phyloP scores from a whole-genome alignment of 805 yeast species.

The Kazachstania psychrophila region DNA sequence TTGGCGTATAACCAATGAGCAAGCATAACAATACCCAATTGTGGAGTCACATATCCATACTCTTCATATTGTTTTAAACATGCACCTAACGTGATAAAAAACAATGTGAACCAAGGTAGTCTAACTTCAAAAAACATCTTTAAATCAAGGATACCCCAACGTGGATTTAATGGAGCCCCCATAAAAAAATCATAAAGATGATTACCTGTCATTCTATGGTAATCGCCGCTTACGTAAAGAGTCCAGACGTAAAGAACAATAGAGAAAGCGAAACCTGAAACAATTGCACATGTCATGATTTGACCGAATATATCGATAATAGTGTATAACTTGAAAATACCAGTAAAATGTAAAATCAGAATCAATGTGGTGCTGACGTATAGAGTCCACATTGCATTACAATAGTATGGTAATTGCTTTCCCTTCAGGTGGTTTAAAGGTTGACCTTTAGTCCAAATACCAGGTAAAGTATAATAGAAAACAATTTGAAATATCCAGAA shows the following conservation, averaged over 20 bases:
- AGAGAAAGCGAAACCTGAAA: conserved; percentile 64
- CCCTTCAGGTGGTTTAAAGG: conserved; percentile 75
- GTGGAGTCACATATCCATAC: conserved; percentile 73
- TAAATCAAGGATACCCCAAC: conserved; percentile 84
- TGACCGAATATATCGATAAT: conserved; percentile 79
- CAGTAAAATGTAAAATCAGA: conserved; percentile 59
- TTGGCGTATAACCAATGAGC: conserved; percentile 95
- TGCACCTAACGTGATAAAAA: conserved; percentile 66
- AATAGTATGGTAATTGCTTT: conserved; percentile 79
- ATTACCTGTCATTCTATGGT: conserved; percentile 87
- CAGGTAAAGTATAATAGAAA: conserved; percentile 81
- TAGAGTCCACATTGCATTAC: conserved; percentile 84
- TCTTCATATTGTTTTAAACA: conserved; percentile 70
- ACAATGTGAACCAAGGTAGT: conserved; percentile 89
- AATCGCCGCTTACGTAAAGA: conserved; percentile 56
- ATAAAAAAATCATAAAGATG: conserved; percentile 83
- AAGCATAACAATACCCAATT: conserved; percentile 58
- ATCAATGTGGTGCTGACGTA: conserved; percentile 57
- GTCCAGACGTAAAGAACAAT: conserved; percentile 63
- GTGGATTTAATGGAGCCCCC: conserved; percentile 97
- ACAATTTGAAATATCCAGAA: conserved; percentile 61
- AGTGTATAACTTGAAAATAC: conserved; percentile 62
- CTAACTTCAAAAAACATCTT: conserved; percentile 98
- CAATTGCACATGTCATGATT: conserved; percentile 86
- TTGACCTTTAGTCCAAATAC: conserved; percentile 91